phyloP scores from a whole-genome alignment of 345 rosid species.

The Turnera subulata region DNA sequence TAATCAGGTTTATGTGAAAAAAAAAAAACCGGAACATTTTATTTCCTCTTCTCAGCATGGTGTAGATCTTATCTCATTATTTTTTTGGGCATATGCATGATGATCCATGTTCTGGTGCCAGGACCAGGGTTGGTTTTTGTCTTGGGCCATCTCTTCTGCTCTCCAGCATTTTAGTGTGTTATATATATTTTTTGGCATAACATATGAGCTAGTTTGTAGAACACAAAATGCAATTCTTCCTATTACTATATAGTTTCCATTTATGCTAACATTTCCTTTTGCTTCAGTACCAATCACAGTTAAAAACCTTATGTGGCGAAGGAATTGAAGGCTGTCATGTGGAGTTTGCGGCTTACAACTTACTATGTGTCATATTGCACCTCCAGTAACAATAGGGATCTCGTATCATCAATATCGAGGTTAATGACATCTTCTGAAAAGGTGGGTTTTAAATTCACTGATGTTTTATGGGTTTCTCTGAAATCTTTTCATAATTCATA shows the following conservation, averaged over 20 bases:
- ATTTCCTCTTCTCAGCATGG: too few species aligned
- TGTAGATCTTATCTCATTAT: neutral
- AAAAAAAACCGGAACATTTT: neutral
- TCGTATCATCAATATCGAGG: slow-evolving; percentile 90
- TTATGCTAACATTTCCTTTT: slow-evolving; percentile 10
- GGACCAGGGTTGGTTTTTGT: too few species aligned
- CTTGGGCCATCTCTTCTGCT: too few species aligned
- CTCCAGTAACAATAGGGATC: too few species aligned
- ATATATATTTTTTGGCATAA: too few species aligned
- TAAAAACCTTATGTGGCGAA: slow-evolving; percentile 85
- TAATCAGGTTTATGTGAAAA: slow-evolving; percentile 99
- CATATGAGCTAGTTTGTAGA: too few species aligned
- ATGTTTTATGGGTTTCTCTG: neutral
- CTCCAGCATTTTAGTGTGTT: too few species aligned
- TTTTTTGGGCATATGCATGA: neutral
- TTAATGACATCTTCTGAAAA: slow-evolving; percentile 24
- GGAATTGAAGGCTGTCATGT: slow-evolving; percentile 86
- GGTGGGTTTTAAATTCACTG: neutral
- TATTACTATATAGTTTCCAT: too few species aligned
- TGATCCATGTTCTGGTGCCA: too few species aligned
- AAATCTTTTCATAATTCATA: too few species aligned
- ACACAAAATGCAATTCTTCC: too few species aligned
- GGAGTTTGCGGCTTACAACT: slow-evolving; percentile 93
- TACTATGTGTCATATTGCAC: slow-evolving; percentile 87
- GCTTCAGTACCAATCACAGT: slow-evolving; percentile 89